Evolutionary conservation across 352 stramenopile genomes (phyloP).

Genomic region (Pythium sukuiense): DNA sequence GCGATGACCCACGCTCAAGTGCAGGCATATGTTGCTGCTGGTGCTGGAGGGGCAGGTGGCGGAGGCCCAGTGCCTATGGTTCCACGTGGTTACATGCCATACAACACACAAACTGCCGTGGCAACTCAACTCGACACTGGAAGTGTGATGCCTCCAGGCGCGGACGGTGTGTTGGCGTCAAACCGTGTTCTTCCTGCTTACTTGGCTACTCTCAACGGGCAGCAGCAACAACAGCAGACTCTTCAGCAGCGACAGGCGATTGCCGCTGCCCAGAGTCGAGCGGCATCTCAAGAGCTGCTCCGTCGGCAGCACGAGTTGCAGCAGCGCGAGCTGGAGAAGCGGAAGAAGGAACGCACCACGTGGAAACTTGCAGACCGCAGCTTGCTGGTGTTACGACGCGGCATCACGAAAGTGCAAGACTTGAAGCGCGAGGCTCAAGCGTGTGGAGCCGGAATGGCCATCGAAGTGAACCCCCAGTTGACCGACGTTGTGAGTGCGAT

Average conservation of each 20-base stretch:
- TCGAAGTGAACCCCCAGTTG: conserved; percentile 74
- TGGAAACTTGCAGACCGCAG: conserved; percentile 61
- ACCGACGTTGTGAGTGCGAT: conserved; percentile 82
- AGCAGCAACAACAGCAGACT: conserved; percentile 28
- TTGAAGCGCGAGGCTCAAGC: conserved; percentile 59
- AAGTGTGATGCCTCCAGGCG: neutral
- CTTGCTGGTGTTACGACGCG: conserved; percentile 67
- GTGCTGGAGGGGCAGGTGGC: neutral
- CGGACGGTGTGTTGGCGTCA: neutral
- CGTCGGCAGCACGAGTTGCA: conserved; percentile 20
- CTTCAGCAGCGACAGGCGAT: conserved; percentile 6
- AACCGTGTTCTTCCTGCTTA: conserved; percentile 29
- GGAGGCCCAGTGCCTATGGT: neutral
- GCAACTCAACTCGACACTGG: conserved; percentile 7
- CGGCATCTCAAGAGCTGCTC: neutral
- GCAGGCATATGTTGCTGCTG: conserved; percentile 5
- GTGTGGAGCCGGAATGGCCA: conserved; percentile 65
- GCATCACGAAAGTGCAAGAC: conserved; percentile 69
- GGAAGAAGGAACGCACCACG: conserved; percentile 36
- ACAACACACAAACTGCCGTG: neutral
- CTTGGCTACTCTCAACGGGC: conserved; percentile 23
- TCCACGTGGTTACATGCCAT: conserved; percentile 19
- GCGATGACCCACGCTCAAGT: conserved; percentile 31
- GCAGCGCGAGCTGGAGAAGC: conserved; percentile 29
- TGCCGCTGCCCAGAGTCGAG: neutral